A percentile compares a stretch with the other conserved stretches of the same genome.
phyloP scores from a whole-genome alignment of 148 eudicot species.

The Pharnaceum exiguum region DNA sequence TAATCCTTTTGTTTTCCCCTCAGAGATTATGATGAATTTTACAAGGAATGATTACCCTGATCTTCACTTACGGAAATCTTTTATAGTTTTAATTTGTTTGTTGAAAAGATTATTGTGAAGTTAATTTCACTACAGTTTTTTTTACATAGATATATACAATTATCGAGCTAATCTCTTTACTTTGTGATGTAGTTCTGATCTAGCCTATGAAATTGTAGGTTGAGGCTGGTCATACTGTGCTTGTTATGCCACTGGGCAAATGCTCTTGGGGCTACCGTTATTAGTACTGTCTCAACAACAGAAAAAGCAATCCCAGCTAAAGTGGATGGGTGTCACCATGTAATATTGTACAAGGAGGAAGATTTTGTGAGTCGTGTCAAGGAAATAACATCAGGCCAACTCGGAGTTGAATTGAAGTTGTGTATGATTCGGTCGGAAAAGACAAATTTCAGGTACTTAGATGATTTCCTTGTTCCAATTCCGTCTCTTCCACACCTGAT shows the following conservation, averaged over 20 bases:
- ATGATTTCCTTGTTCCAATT: not conserved
- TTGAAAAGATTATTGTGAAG: too few species aligned
- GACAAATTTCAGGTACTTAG: constrained; percentile 70
- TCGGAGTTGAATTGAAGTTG: constrained; percentile 92
- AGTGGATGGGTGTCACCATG: constrained; percentile 86
- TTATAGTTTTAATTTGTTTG: too few species aligned
- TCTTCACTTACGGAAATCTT: too few species aligned
- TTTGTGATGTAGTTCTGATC: not conserved
- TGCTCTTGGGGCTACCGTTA: constrained; percentile 77
- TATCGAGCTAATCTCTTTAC: too few species aligned
- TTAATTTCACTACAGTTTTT: too few species aligned
- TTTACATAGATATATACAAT: too few species aligned
- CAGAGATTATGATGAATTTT: too few species aligned
- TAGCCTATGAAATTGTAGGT: constrained; percentile 44
- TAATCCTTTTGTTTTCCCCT: too few species aligned
- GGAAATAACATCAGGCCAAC: constrained; percentile 70
- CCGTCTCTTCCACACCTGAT: not conserved
- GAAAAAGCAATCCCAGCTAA: constrained; percentile 82
- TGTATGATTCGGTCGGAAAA: constrained; percentile 85
- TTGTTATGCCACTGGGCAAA: constrained; percentile 88
- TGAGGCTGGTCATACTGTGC: constrained; percentile 68
- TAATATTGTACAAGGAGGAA: constrained; percentile 63
- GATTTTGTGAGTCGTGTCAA: constrained; percentile 70
- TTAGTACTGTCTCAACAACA: constrained; percentile 77
- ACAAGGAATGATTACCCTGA: too few species aligned